Base-by-base conservation (phyloP, 345 rosid genomes). In the Eucalyptus sp. region DNA sequence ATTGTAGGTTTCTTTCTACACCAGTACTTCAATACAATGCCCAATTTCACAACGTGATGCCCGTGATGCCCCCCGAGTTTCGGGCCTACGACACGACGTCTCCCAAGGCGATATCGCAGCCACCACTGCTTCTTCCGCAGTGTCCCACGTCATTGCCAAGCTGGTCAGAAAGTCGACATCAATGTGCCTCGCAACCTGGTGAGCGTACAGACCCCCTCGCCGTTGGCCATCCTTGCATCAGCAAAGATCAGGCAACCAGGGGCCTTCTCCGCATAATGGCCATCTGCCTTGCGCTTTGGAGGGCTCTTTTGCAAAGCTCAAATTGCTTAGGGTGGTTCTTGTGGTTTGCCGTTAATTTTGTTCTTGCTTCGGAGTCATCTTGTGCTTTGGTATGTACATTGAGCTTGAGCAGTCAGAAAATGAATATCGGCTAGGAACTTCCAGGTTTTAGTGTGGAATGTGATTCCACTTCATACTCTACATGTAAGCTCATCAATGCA, bases 81-180 rank as follows among this genome's bases (percentile, higher is more conserved):
- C 93, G 49, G 90, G 92, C 92, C 17, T 98, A 99, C 94, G 96
- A 97, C 88, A 86, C 91, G 87, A 91, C 99, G 48, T 93, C 96
- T 9, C 99, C 99, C 17, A 81, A 96, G 91, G 97, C 97, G 29
- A 95, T 97, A 92, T 33, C 93, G 90, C 43, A 96, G 99, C 87
- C 99, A 97, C 93, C 98, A 96, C 89, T 97, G 37, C 91, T 96
- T 95, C 88, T 91, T 98, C 91, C 96, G 99, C 54, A 99, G 99
- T 7, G 96, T 96, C 86, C 98, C 97, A 0, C 99, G 99, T 84
- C 99, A 98, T 71, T 97, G 99, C 89, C 96, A 91, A 56, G 92
- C 95, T 13, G 99, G 99, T 4, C 99, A 96, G 91, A 98, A 96
- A 92, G 96, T 98, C 12, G 99, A 97, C 93, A 93, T 97, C 60